Evolutionary conservation across 2,329 filamentous ascomycete species (phyloP), one percentile per base, ranked within the genome.

Genomic region (Scolecobasidium constrictum): DNA sequence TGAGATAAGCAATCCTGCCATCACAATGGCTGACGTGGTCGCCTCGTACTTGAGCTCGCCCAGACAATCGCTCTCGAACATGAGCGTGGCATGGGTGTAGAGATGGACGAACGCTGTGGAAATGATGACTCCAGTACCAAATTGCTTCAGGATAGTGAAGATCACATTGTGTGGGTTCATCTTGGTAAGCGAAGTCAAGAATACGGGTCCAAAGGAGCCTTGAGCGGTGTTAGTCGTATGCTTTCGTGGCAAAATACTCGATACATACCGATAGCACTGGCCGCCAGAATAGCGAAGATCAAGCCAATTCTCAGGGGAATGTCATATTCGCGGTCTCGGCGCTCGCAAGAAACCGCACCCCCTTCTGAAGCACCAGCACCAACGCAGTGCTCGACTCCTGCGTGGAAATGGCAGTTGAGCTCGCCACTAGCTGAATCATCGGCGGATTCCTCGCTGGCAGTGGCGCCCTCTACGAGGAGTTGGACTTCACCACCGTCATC

Each of bases 1-100:
- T 0, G 83, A 80, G 3, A 86, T 49, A 57, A 86, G 81, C 1
- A 86, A 62, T 1, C 83, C 83, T 0, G 77, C 83, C 76, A 87
- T 82, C 37, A 83, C 70, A 33, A 88, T 75, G 2, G 82, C 77
- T 0, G 81, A 73, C 0, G 82, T 75, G 0, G 78, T 83, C 3
- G 67, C 73, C 58, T 88, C 83, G 51, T 83, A 88, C 4, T 64
- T 55, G 3, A 87, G 61, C 5, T 70, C 68, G 3, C 78, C 77
- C 11, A 88, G 61, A 51, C 83, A 88, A 39, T 77, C 63, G 49
- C 83, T 86, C 16, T 57, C 63, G 51, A 88, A 86, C 78, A 86
- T 84, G 20, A 87, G 67, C 5, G 68, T 62, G 1, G 83, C 81
- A 48, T 88, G 82, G 0, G 81, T 86, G 38, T 21, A 61, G 55